A percentile compares a stretch with the other conserved stretches of the same genome.
These are phyloP conservation scores for Phyllosticta citribraziliensis DNA, from an alignment of 2,329 filamentous ascomycete genomes.

Conservation along the genomic window DNA sequence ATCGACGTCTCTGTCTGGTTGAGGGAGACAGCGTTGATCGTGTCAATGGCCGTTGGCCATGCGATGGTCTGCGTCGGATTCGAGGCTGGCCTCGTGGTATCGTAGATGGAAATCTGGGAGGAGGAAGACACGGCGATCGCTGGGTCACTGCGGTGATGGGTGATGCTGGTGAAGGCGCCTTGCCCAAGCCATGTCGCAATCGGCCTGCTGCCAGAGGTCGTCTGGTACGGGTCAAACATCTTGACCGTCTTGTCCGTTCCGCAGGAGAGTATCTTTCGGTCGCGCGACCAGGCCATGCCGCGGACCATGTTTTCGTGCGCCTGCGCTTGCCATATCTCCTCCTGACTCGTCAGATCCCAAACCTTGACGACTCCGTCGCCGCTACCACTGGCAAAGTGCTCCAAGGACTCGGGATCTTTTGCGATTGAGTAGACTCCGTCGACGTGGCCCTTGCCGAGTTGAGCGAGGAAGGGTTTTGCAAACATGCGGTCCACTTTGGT, in stretches of 20 bases:
- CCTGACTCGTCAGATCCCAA: slow-evolving; percentile 67
- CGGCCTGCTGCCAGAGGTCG: slow-evolving; percentile 57
- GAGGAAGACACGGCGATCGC: slow-evolving; percentile 68
- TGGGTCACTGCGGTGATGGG: slow-evolving; percentile 69
- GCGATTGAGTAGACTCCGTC: slow-evolving; percentile 56
- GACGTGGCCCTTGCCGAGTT: slow-evolving; percentile 83
- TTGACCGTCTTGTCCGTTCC: slow-evolving; percentile 81
- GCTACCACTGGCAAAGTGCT: slow-evolving; percentile 33
- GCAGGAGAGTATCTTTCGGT: slow-evolving; percentile 77
- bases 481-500: slow-evolving; percentile 94
- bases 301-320: slow-evolving; percentile 94
- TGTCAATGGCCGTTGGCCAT: slow-evolving; percentile 85
- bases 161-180: slow-evolving; percentile 72
- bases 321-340: slow-evolving; percentile 66
- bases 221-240: slow-evolving; percentile 81
- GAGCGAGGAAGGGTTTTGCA: slow-evolving; percentile 69
- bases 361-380: slow-evolving; percentile 87
- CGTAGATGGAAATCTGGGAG: slow-evolving; percentile 76
- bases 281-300: slow-evolving; percentile 78
- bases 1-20: slow-evolving; percentile 88
- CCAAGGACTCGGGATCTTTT: slow-evolving; percentile 33
- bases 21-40: slow-evolving; percentile 79
- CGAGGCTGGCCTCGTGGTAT: slow-evolving; percentile 66
- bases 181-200: slow-evolving; percentile 75
- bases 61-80: slow-evolving; percentile 71